Evolutionary conservation across 345 rosid species (phyloP), one percentile per base, ranked within the genome.

Genomic region (Bretschneidera sinensis): DNA sequence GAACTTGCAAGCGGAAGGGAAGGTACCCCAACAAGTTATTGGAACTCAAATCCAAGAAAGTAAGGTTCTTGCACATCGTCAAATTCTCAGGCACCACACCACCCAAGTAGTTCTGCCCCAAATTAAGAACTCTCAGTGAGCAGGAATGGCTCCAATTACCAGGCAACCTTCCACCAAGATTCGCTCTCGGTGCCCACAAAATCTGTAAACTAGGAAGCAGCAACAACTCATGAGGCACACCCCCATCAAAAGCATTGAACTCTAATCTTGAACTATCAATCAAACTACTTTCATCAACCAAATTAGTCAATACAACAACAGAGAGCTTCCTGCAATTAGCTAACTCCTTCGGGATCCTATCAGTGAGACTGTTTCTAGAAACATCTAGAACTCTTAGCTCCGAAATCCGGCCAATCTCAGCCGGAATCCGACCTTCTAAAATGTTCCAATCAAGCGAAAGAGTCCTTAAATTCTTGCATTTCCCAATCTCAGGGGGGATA

Each of bases 171-270:
- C 87, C 87, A 5, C 63, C 76, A 48, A 85, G 81, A 76, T 85
- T 85, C 0, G 82, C 87, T 50, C 91, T 76, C 0, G 91, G 91
- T n/a, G 85, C 91, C 91, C 87, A 82, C 60, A 85, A 61, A 59
- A 85, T 69, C 84, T 80, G 77, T 60, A 85, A 51, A 39, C 67
- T 69, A 14, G 74, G 69, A 33, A 76, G 77, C 59, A 49, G 54
- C 54, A 73, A 48, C 53, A 85, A 52, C 63, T 78, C 78, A 19
- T 24, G 45, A 24, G 91, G 85, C 43, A 85, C 18, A 5, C 67
- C 76, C 14, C 76, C 78, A 1, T 71, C 77, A 59, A 85, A 85
- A 35, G 87, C 87, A 61, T 76, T 85, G 76, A 85, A 85, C 50
- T 85, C 91, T 51, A 78, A 73, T 25, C 73, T 67, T 31, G 24